Conservation (phyloP, 106 monocot genomes). For the Dioscorea alata region DNA sequence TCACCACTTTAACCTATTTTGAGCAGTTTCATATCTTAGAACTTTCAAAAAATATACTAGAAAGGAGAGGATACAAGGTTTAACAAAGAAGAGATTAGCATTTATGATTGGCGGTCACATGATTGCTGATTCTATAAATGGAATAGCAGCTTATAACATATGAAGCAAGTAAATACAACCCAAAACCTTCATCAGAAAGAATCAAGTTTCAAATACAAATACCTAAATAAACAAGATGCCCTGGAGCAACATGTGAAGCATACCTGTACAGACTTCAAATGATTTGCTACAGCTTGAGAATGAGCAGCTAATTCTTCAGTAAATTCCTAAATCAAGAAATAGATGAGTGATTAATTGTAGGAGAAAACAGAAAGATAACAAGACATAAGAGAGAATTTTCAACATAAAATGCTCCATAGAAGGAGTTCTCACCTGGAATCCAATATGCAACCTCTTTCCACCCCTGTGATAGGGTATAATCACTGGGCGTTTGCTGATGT, state of each 20-base stretch:
- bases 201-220: background rate
- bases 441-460: slow-evolving; percentile 88
- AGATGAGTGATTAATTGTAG: background rate
- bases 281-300: slow-evolving; percentile 41
- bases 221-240: background rate
- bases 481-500: slow-evolving; percentile 65
- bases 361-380: background rate
- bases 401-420: background rate
- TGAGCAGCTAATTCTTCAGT: slow-evolving; percentile 51
- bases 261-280: slow-evolving; percentile 61
- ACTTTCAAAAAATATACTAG: background rate
- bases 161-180: background rate
- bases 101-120: background rate
- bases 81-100: too few relatives aligned
- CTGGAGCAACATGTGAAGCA: slow-evolving; percentile 1
- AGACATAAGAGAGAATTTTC: too few relatives aligned
- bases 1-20: slow-evolving; percentile 64
- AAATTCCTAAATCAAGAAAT: slow-evolving; percentile 60
- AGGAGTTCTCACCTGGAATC: slow-evolving; percentile 62
- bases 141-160: background rate
- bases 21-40: too few relatives aligned
- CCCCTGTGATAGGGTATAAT: slow-evolving; percentile 96
- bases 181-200: background rate
- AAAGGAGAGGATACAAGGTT: too few relatives aligned
- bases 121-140: background rate